phyloP scores from a whole-genome alignment of 768 basidiomycete species.

The Agrocybe praecox region DNA sequence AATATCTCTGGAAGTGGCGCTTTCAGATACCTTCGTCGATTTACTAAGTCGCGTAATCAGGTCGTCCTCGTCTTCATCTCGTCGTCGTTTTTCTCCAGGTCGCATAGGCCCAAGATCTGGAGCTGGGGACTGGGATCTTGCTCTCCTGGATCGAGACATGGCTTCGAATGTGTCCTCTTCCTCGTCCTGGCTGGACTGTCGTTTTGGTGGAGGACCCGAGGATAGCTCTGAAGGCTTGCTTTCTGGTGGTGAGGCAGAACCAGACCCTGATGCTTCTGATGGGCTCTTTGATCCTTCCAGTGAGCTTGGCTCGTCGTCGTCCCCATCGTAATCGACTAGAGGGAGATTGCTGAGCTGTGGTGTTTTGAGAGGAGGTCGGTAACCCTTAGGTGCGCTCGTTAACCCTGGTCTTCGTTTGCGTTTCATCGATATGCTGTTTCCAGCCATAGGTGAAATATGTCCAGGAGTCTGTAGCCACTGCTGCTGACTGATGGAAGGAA shows the following conservation, averaged over 20 bases:
- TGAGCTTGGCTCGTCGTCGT: conserved; percentile 54
- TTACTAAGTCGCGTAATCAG: conserved; percentile 65
- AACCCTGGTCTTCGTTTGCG: conserved; percentile 58
- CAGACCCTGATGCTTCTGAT: conserved; percentile 12
- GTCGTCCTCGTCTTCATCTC: conserved; percentile 76
- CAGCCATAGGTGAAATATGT: conserved; percentile 33
- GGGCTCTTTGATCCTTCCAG: conserved; percentile 1
- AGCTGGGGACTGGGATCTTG: conserved; percentile 40
- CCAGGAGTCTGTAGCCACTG: conserved; percentile 35
- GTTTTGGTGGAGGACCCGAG: conserved; percentile 46
- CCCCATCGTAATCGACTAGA: conserved; percentile 80
- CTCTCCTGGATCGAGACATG: conserved; percentile 40
- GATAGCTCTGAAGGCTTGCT: conserved; percentile 16
- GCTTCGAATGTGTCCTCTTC: conserved; percentile 64
- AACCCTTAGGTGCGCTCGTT: conserved; percentile 43
- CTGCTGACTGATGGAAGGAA: conserved; percentile 40
- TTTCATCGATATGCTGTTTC: conserved; percentile 46
- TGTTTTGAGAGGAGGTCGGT: conserved; percentile 51
- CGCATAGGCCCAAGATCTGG: conserved; percentile 48
- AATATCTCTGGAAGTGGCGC: conserved; percentile 47
- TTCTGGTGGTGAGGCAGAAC: conserved; percentile 11
- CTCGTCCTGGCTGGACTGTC: conserved; percentile 43
- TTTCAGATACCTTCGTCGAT: conserved; percentile 52
- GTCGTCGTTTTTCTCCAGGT: conserved; percentile 68
- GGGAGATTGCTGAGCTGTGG: conserved; percentile 52